phyloP scores from a whole-genome alignment of 2,329 filamentous ascomycete genomes.

The Tolypocladium ovalisporum region DNA sequence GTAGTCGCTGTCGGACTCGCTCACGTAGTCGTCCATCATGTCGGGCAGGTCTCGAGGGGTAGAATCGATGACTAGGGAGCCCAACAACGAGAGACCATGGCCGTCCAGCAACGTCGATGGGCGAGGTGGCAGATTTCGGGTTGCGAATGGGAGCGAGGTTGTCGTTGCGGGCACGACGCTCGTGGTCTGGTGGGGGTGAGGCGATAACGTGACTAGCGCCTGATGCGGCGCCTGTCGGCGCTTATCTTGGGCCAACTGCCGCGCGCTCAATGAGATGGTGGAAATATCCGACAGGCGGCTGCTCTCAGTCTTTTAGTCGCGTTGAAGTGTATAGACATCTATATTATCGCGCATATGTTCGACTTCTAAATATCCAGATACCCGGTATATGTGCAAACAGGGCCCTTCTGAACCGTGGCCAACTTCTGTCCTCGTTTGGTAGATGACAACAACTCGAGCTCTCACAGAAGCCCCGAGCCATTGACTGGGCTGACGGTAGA shows the following conservation, averaged over 20 bases:
- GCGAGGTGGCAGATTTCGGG: not conserved
- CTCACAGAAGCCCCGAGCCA: slow-evolving; percentile 2
- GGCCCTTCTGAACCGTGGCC: not conserved
- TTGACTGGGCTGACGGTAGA: slow-evolving; percentile 19
- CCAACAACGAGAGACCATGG: slow-evolving; percentile 17
- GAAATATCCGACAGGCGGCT: not conserved
- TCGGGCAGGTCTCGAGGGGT: slow-evolving; percentile 4
- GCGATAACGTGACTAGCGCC: slow-evolving; percentile 6
- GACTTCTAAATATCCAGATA: not conserved
- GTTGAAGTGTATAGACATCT: not conserved
- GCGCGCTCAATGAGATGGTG: not conserved
- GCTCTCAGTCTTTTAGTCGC: not conserved
- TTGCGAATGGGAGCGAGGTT: not conserved
- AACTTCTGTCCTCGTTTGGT: not conserved
- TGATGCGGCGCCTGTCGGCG: not conserved
- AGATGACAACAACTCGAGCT: not conserved
- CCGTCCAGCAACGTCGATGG: slow-evolving; percentile 4
- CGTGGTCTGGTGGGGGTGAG: not conserved
- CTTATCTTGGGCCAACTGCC: not conserved
- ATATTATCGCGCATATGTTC: not conserved
- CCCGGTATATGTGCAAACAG: not conserved
- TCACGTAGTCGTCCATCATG: slow-evolving; percentile 92
- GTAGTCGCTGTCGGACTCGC: slow-evolving; percentile 97
- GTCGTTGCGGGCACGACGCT: not conserved
- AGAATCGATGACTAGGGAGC: slow-evolving; percentile 5